Conservation (phyloP, 306 rosid species). For the Arachis hypogaea region DNA sequence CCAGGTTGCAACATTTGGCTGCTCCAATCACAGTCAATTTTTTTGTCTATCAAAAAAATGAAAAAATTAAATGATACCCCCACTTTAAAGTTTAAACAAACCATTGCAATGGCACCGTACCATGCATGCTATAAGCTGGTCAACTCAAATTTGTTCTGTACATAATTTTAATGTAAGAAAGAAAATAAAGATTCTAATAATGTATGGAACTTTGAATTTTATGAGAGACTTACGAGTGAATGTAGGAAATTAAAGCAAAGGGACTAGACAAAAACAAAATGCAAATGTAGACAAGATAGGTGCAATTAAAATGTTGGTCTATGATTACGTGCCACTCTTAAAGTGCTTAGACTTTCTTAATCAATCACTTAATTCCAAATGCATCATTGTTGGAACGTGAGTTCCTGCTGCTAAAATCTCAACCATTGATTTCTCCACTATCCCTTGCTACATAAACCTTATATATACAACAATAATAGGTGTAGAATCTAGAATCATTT, state of each 20-base stretch:
- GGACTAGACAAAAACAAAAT: neutral
- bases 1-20: constrained; percentile 18
- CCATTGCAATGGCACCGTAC: neutral
- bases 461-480: neutral
- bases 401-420: constrained; percentile 16
- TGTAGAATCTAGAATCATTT: neutral
- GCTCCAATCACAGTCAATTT: constrained; percentile 21
- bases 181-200: neutral
- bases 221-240: neutral
- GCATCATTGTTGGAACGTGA: neutral
- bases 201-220: neutral
- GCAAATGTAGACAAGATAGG: constrained; percentile 25
- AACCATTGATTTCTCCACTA: constrained; percentile 6
- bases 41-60: constrained; percentile 4
- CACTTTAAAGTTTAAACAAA: neutral
- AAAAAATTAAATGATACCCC: neutral
- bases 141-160: no score
- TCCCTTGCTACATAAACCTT: neutral
- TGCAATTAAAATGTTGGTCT: constrained; percentile 16
- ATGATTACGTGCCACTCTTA: constrained; percentile 37
- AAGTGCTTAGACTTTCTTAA: constrained; percentile 4
- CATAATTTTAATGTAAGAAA: no score
- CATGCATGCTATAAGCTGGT: neutral
- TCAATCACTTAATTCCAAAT: constrained; percentile 14
- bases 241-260: neutral